These are phyloP conservation scores for Phoenix roebelenii DNA, from an alignment of 176 grass and related monocot species.

Conservation along the genomic window DNA sequence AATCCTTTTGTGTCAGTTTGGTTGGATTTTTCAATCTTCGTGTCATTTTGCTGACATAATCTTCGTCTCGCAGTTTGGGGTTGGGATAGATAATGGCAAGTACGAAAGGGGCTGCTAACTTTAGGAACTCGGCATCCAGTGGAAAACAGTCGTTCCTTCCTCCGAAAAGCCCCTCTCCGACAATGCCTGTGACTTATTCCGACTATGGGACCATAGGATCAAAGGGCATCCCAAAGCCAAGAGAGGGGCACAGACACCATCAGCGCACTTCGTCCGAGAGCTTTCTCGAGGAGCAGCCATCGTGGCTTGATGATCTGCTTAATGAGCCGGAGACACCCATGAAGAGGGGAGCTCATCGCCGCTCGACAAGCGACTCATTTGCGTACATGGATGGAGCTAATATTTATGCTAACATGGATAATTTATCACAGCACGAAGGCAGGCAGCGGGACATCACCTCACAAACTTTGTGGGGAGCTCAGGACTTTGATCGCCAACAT, in stretches of 20 bases:
- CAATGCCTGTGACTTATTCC: conserved; percentile 22
- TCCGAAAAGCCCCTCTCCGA: conserved; percentile 78
- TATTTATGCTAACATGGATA: conserved; percentile 9
- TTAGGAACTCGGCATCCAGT: not conserved
- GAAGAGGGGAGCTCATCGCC: conserved; percentile 50
- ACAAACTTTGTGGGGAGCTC: conserved; percentile 3
- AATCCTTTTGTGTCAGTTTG: too few relatives aligned
- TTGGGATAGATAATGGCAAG: conserved; percentile 35
- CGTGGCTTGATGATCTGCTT: conserved; percentile 91
- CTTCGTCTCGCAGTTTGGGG: not conserved
- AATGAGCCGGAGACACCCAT: conserved; percentile 66
- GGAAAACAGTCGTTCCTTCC: conserved; percentile 21
- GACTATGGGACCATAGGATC: conserved; percentile 55
- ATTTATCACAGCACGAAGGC: conserved; percentile 4
- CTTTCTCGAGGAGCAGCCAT: conserved; percentile 87
- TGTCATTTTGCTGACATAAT: too few relatives aligned
- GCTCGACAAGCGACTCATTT: conserved; percentile 87
- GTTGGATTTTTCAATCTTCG: too few relatives aligned
- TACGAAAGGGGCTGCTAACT: conserved; percentile 16
- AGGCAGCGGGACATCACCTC: not conserved
- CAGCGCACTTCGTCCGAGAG: conserved; percentile 82
- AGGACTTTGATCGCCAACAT: conserved; percentile 1
- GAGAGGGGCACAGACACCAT: conserved; percentile 39
- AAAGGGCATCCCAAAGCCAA: conserved; percentile 28
- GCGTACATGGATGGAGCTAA: conserved; percentile 43